phyloP scores from a whole-genome alignment of 2,329 filamentous ascomycete species.

The Monosporascus sp. region DNA sequence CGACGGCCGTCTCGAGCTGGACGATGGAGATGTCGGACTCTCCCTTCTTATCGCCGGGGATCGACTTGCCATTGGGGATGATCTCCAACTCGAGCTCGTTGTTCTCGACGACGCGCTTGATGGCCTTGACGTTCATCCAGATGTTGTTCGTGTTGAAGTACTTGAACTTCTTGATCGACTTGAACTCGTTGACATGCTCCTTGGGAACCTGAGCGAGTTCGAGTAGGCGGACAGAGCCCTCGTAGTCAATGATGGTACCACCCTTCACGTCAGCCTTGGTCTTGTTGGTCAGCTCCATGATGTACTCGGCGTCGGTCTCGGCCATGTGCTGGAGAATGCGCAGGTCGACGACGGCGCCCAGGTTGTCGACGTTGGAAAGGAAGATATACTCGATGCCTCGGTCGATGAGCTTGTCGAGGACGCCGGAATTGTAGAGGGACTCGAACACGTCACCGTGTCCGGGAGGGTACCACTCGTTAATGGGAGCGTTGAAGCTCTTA shows the following conservation, averaged over 20 bases:
- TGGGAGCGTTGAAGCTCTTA: slow-evolving; percentile 79
- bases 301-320: slow-evolving; percentile 94
- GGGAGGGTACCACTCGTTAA: slow-evolving; percentile 97
- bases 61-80: slow-evolving; percentile 98
- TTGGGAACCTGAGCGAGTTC: slow-evolving; percentile 99
- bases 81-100: slow-evolving; percentile 99
- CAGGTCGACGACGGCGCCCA: slow-evolving; percentile 95
- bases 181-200: slow-evolving; percentile 99
- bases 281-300: slow-evolving; percentile 99
- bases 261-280: slow-evolving; percentile 99
- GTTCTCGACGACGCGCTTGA: slow-evolving; percentile 98
- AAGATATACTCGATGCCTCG: slow-evolving; percentile 97
- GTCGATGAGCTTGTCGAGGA: slow-evolving; percentile 91
- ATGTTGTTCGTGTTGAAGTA: slow-evolving; percentile 99
- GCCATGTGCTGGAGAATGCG: slow-evolving; percentile 99
- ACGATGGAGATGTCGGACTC: slow-evolving; percentile 97
- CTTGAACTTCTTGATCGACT: slow-evolving; percentile 99
- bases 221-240: slow-evolving; percentile 90
- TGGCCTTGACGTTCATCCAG: slow-evolving; percentile 95
- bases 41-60: slow-evolving; percentile 98
- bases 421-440: slow-evolving; percentile 98
- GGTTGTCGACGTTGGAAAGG: slow-evolving; percentile 97
- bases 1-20: slow-evolving; percentile 97
- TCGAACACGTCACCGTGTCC: slow-evolving; percentile 99
- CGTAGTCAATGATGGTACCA: slow-evolving; percentile 99